These are phyloP conservation scores for Mrakia blollopis DNA, from an alignment of 768 basidiomycete species.

Conservation along the genomic window DNA sequence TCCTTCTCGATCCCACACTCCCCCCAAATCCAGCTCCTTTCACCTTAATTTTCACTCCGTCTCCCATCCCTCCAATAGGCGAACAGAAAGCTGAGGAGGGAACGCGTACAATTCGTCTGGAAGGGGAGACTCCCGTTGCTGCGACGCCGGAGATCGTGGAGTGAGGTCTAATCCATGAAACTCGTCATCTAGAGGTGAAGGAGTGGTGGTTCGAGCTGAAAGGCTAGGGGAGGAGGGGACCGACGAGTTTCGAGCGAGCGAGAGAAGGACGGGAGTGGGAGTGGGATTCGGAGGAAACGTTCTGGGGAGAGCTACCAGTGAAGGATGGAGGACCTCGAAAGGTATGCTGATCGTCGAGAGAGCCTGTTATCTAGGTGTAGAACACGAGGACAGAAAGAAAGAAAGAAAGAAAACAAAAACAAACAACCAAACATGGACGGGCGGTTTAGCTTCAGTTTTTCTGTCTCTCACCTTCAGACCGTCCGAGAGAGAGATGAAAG, in stretches of 20 bases:
- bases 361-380: not conserved
- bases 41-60: too few species aligned
- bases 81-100: too few species aligned
- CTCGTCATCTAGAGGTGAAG: not conserved
- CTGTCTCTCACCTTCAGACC: too few species aligned
- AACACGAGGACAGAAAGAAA: not conserved
- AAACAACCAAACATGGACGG: not conserved
- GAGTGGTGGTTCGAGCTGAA: not conserved
- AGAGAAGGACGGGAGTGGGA: not conserved
- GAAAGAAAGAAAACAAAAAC: not conserved
- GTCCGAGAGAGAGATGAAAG: not conserved
- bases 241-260: not conserved
- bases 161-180: conserved; percentile 1
- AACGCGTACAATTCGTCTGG: too few species aligned
- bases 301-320: too few species aligned
- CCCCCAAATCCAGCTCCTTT: too few species aligned
- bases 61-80: too few species aligned
- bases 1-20: too few species aligned
- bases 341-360: not conserved
- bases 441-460: not conserved
- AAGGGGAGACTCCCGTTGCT: too few species aligned
- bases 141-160: not conserved
- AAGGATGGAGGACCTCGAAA: not conserved
- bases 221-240: not conserved
- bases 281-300: not conserved